Evolutionary conservation across 495 filamentous ascomycete species (phyloP), one percentile per base, ranked within the genome.

Genomic region (Geopyxis carbonaria): DNA sequence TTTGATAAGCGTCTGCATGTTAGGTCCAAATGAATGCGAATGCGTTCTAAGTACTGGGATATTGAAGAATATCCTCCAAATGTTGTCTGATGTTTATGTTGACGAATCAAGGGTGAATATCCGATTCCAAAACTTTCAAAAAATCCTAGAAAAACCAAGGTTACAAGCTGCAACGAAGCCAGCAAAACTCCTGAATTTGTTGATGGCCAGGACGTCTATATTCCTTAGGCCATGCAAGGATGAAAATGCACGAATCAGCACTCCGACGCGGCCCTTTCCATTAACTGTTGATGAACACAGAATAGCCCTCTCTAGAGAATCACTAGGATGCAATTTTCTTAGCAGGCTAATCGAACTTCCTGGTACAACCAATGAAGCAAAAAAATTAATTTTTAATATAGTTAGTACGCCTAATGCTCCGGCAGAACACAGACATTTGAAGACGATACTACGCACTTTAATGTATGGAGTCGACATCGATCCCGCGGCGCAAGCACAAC

Each of bases 1-100:
- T 22, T 61, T 86, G 44, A 48, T 65, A 20, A 58, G 64, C 11
- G 70, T 86, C 45, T 69, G 69, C 16, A 63, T 34, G 22, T 51
- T 48, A 27, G 53, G 59, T 20, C 43, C 58, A 30, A 38, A 48
- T n/a, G 47, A 51, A 37, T 49, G 42, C 35, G 47, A 42, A 10
- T 42, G 48, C 38, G 37, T 56, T 40, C 42, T 51, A 21, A 48
- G 50, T 38, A 28, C 41, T 29, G 47, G 44, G 8, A 42, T 46
- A 29, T 30, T 56, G 3, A 45, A 31, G 24, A 56, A 48, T 39
- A 39, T 45, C 23, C 46, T 56, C 34, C 36, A 50, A 30, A 34
- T 56, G 18, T 36, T 56, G 27, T 37, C 51, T 41, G 43, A 44
- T 31, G 44, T 51, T 38, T 44, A 45, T 24, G 31, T 56, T 36